Base-by-base conservation (phyloP, 2,329 filamentous ascomycete species). In the Moelleriella libera region DNA sequence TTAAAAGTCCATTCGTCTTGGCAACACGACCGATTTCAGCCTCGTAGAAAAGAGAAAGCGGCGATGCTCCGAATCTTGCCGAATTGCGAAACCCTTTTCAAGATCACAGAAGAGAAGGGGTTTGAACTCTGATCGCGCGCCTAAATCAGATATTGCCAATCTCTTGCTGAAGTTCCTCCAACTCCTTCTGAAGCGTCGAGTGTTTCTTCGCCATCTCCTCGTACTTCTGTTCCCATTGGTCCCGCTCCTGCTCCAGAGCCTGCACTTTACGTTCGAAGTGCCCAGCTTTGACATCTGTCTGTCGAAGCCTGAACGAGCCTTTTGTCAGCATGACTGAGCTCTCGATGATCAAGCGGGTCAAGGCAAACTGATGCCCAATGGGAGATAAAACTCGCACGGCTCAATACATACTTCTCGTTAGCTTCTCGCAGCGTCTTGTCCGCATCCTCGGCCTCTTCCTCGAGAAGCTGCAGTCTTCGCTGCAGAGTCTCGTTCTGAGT, bases 251-350 rank as follows among this genome's bases (percentile, higher is more conserved):
- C 74, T 98, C 92, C 63, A 96, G 82, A 60, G 92, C 90, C 70
- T 96, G 88, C 58, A 97, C 92, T 78, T 97, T 97, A 72, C 92
- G 92, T 76, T 98, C 92, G 71, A 90, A 97, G 75, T 98, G 90
- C 61, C 90, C 92, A 62, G 90, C 89, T 78, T 97, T 97, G 72
- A 97, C 88, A 67, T 98, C 92, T 72, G 92, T 96, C 75, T 95
- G 89, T 68, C 92, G 89, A 64, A 97, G 87, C 74, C 92, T 98
- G 58, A 55, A 49, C 2, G 49, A 43, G 52, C 42, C 14, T 31
- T 47, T 45, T 48, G 50, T 58, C 51, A 57, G 53, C 44, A 44
- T 47, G 37, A 11, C 9, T 10, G 40, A 34, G 7, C 6, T 37
- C 9, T 30, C 39, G 31, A 21, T 45, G 10, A n/a, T 42, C 30